These are phyloP conservation scores for Quercus alba DNA, from an alignment of 306 rosid species.

Conservation along the genomic window DNA sequence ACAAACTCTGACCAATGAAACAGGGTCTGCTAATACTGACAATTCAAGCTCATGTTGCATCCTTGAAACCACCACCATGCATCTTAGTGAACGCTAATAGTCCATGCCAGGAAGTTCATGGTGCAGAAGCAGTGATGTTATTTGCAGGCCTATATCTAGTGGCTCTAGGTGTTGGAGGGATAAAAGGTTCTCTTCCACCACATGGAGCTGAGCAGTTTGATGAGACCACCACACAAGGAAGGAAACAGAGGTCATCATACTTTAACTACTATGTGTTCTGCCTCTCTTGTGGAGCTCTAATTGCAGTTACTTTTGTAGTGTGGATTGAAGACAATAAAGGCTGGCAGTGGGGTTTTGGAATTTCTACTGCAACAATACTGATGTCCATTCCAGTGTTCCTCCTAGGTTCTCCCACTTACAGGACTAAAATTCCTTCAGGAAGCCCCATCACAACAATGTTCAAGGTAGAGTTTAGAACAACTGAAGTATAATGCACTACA, in stretches of 20 bases:
- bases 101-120: constrained; percentile 49
- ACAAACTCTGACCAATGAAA: constrained; percentile 17
- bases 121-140: constrained; percentile 45
- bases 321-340: constrained; percentile 93
- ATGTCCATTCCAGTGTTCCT: constrained; percentile 72
- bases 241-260: constrained; percentile 64
- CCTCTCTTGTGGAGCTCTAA: constrained; percentile 70
- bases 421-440: constrained; percentile 63
- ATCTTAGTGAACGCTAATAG: constrained; percentile 20
- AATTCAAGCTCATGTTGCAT: constrained; percentile 60
- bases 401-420: constrained; percentile 58
- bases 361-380: constrained; percentile 54
- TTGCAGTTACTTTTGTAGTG: constrained; percentile 75
- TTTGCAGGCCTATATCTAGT: constrained; percentile 72
- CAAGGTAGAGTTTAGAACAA: constrained; percentile 42
- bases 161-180: constrained; percentile 89
- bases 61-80: constrained; percentile 65
- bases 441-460: constrained; percentile 70
- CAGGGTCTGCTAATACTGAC: constrained; percentile 74
- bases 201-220: constrained; percentile 88
- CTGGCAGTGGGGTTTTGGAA: constrained; percentile 84
- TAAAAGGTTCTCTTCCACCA: constrained; percentile 82
- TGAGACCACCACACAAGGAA: constrained; percentile 49
- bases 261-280: constrained; percentile 74
- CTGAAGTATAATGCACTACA: background rate